These are phyloP conservation scores for Cylindrotheca fusiformis DNA, from an alignment of 108 stramenopile genomes.

Conservation along the genomic window DNA sequence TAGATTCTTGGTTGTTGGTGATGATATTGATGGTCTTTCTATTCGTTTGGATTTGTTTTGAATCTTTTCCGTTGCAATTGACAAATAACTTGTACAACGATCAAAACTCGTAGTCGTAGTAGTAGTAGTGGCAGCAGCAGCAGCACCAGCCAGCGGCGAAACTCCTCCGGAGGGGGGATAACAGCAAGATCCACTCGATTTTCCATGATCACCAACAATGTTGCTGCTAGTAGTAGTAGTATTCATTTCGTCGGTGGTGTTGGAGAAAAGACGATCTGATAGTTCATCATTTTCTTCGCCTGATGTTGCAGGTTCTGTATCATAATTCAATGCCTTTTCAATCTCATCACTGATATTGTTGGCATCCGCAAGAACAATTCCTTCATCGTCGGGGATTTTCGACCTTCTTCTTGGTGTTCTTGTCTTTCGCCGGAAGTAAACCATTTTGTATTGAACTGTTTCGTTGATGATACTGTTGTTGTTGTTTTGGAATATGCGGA, in stretches of 20 bases:
- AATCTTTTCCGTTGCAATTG: too few species aligned
- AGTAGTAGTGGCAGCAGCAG: background rate
- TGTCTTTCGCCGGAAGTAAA: background rate
- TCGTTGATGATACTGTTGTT: too few species aligned
- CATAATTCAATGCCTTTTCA: background rate
- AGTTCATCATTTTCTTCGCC: background rate
- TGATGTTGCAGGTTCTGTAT: background rate
- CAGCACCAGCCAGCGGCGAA: background rate
- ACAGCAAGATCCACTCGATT: background rate
- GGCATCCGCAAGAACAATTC: background rate
- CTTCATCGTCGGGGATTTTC: background rate
- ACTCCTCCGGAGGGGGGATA: background rate
- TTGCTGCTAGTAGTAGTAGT: background rate
- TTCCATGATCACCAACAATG: background rate
- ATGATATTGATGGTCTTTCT: too few species aligned
- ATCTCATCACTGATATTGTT: background rate
- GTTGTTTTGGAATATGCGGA: too few species aligned
- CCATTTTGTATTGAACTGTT: background rate
- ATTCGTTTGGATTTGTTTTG: too few species aligned
- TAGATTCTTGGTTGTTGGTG: too few species aligned
- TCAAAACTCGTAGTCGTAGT: background rate
- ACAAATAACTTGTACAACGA: background rate
- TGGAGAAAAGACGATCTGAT: background rate
- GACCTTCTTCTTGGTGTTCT: background rate
- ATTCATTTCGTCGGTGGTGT: background rate